Percentiles rank a stretch among this genome's conserved stretches.
These are phyloP conservation scores for Lanzia echinophila DNA, from an alignment of 2,329 filamentous ascomycete species.

Conservation along the genomic window DNA sequence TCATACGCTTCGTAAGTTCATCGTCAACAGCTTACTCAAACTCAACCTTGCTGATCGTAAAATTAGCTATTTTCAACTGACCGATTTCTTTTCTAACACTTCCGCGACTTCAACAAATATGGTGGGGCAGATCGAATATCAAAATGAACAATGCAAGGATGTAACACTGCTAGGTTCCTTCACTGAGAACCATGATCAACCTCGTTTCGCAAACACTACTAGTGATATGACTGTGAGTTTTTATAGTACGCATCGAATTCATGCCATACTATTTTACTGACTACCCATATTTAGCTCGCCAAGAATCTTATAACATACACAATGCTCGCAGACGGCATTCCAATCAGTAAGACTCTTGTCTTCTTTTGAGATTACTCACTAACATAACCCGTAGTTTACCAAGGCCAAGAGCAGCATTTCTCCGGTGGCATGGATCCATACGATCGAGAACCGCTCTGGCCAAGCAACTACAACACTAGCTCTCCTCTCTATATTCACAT, in stretches of 20 bases:
- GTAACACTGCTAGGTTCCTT: conserved; percentile 34
- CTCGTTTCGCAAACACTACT: conserved; percentile 32
- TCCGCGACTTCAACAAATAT: conserved; percentile 9
- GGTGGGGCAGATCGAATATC: conserved; percentile 6
- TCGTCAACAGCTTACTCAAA: background rate
- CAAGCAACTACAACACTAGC: conserved; percentile 32
- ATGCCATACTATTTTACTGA: background rate
- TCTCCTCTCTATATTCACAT: conserved; percentile 35
- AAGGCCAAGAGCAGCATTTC: conserved; percentile 47
- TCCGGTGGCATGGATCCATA: conserved; percentile 32
- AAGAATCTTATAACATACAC: conserved; percentile 43
- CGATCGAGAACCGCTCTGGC: conserved; percentile 40
- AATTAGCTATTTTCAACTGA: conserved; percentile 2
- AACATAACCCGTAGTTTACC: conserved; percentile 32
- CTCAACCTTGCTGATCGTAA: background rate
- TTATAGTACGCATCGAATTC: background rate
- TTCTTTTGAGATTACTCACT: conserved; percentile 9
- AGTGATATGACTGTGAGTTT: conserved; percentile 11
- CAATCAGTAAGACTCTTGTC: conserved; percentile 34
- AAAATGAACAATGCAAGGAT: conserved; percentile 25
- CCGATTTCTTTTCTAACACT: conserved; percentile 15
- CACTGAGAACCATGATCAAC: conserved; percentile 36
- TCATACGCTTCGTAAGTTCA: conserved; percentile 12
- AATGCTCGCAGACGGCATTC: conserved; percentile 43
- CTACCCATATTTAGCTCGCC: conserved; percentile 21